Conservation (phyloP, 106 monocot species). For the Dioscorea zingiberensis region DNA sequence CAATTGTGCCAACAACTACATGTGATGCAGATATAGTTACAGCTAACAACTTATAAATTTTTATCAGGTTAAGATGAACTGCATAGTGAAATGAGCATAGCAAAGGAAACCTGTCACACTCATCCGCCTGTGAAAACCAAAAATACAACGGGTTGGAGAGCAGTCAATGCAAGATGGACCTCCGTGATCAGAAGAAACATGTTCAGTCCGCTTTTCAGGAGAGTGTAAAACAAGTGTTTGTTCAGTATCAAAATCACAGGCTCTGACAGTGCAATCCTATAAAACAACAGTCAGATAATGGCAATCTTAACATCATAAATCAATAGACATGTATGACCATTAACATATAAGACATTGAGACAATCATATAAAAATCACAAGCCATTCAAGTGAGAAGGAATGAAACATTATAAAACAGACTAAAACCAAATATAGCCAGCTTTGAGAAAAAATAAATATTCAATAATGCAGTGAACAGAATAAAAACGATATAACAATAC, state of each 20-base stretch:
- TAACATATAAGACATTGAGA: no score
- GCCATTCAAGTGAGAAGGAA: no score
- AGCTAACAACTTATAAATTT: neutral
- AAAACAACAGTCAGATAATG: constrained; percentile 9
- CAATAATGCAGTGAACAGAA: no score
- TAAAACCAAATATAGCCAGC: no score
- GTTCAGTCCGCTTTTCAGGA: constrained; percentile 83
- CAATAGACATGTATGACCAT: no score
- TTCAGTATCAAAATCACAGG: constrained; percentile 95
- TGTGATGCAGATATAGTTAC: neutral
- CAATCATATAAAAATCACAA: no score
- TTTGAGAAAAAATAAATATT: no score
- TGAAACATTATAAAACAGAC: no score
- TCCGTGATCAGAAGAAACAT: constrained; percentile 69
- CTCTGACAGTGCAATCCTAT: constrained; percentile 90
- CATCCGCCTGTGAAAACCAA: constrained; percentile 94
- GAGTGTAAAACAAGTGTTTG: constrained; percentile 93
- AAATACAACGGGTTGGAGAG: constrained; percentile 93
- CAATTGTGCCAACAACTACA: constrained; percentile 93
- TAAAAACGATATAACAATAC: no score
- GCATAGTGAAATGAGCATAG: neutral
- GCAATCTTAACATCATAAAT: no score
- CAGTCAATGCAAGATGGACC: constrained; percentile 93
- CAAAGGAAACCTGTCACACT: constrained; percentile 83
- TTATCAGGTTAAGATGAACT: neutral